phyloP scores from a whole-genome alignment of 768 basidiomycete species.

The Punctularia strigosozonata region DNA sequence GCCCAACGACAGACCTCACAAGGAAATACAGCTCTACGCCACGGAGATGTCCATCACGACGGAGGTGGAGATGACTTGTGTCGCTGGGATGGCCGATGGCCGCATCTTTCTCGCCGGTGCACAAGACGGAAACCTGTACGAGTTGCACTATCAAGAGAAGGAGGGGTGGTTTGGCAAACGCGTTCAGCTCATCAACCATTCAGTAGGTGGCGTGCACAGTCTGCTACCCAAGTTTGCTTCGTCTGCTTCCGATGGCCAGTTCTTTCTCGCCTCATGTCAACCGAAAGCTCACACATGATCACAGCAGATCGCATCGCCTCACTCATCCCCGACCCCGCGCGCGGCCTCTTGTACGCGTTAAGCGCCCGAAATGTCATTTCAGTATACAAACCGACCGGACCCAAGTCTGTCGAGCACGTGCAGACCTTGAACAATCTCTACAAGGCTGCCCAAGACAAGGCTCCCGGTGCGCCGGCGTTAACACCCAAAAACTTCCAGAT shows the following conservation, averaged over 20 bases:
- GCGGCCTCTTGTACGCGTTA: slow-evolving; percentile 73
- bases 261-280: not conserved
- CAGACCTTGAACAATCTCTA: slow-evolving; percentile 67
- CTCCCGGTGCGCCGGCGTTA: slow-evolving; percentile 63
- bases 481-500: slow-evolving; percentile 62
- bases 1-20: slow-evolving; percentile 28
- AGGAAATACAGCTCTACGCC: slow-evolving; percentile 80
- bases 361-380: slow-evolving; percentile 55
- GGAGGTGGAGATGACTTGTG: slow-evolving; percentile 79
- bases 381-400: slow-evolving; percentile 49
- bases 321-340: slow-evolving; percentile 52
- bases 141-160: slow-evolving; percentile 81
- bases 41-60: slow-evolving; percentile 74
- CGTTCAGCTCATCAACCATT: slow-evolving; percentile 79
- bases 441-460: slow-evolving; percentile 71
- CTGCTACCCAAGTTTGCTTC: slow-evolving; percentile 67
- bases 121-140: slow-evolving; percentile 83
- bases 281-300: slow-evolving; percentile 3
- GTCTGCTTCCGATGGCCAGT: slow-evolving; percentile 48
- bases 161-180: slow-evolving; percentile 90
- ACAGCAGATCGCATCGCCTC: slow-evolving; percentile 56
- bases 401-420: slow-evolving; percentile 58
- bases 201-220: slow-evolving; percentile 67
- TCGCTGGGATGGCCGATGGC: slow-evolving; percentile 69
- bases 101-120: slow-evolving; percentile 86